These are phyloP conservation scores for Rheum nobile DNA, from an alignment of 148 eudicot genomes.

Conservation along the genomic window DNA sequence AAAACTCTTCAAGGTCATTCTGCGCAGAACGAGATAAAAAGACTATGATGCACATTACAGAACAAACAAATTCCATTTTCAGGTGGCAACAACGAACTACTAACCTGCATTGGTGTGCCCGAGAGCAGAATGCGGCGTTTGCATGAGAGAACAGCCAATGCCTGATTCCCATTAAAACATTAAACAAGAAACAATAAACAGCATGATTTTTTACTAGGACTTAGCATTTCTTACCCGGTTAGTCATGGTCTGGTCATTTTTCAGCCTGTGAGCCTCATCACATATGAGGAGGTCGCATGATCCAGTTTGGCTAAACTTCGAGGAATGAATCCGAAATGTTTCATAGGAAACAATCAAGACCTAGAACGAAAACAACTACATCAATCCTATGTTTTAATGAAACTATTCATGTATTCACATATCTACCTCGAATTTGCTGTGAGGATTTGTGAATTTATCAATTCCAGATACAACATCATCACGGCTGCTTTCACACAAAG, in stretches of 20 bases:
- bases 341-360: slow-evolving; percentile 95
- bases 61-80: background rate
- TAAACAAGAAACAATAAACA: background rate
- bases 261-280: slow-evolving; percentile 98
- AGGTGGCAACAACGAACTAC: slow-evolving; percentile 9
- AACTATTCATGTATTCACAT: slow-evolving; percentile 9
- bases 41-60: background rate
- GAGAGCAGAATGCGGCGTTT: slow-evolving; percentile 87
- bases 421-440: slow-evolving; percentile 56
- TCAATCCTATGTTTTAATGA: slow-evolving; percentile 12
- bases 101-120: slow-evolving; percentile 99
- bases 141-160: slow-evolving; percentile 84
- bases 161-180: slow-evolving; percentile 27
- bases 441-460: slow-evolving; percentile 50
- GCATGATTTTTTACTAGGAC: background rate
- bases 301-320: slow-evolving; percentile 57
- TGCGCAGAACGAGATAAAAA: slow-evolving; percentile 15
- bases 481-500: slow-evolving; percentile 90
- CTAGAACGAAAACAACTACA: slow-evolving; percentile 25
- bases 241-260: slow-evolving; percentile 92
- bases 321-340: slow-evolving; percentile 90
- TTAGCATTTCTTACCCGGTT: slow-evolving; percentile 53
- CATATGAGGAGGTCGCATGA: slow-evolving; percentile 95
- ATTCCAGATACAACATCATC: slow-evolving; percentile 75
- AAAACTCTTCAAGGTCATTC: slow-evolving; percentile 98